Evolutionary conservation across 2,329 filamentous ascomycete genomes (phyloP).

Genomic region (Sporothrix brunneoviolacea): DNA sequence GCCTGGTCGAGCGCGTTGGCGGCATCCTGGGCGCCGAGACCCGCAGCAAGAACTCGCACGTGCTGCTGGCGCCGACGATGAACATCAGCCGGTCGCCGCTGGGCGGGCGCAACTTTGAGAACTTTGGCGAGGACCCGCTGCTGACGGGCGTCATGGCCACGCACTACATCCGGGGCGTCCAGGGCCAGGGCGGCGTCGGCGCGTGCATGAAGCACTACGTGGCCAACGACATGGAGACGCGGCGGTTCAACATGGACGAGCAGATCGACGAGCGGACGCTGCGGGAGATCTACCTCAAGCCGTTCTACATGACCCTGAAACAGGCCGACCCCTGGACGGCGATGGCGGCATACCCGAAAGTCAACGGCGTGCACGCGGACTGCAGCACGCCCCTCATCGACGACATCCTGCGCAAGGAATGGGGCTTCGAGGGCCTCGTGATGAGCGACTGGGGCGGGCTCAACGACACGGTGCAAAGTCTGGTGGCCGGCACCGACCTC

Average conservation of each 20-base stretch:
- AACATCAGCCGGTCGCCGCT: slow-evolving; percentile 52
- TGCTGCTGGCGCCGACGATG: slow-evolving; percentile 52
- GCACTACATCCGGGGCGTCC: slow-evolving; percentile 11
- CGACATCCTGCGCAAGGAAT: slow-evolving; percentile 52
- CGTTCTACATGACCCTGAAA: slow-evolving; percentile 62
- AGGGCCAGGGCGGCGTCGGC: not conserved
- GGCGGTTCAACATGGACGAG: slow-evolving; percentile 59
- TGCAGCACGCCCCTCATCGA: slow-evolving; percentile 48
- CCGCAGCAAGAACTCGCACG: slow-evolving; percentile 50
- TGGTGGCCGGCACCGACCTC: slow-evolving; percentile 27
- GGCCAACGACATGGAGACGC: slow-evolving; percentile 67
- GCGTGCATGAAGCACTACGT: slow-evolving; percentile 44
- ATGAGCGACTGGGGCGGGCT: slow-evolving; percentile 42
- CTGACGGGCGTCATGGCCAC: slow-evolving; percentile 21
- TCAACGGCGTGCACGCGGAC: slow-evolving; percentile 57
- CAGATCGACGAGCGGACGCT: slow-evolving; percentile 58
- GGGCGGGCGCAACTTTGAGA: slow-evolving; percentile 58
- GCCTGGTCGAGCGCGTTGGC: slow-evolving; percentile 9
- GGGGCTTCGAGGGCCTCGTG: slow-evolving; percentile 53
- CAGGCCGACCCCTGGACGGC: slow-evolving; percentile 63
- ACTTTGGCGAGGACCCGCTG: slow-evolving; percentile 48
- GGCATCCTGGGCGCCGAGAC: slow-evolving; percentile 47
- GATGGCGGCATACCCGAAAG: slow-evolving; percentile 62
- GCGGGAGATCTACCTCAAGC: slow-evolving; percentile 63
- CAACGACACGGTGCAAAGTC: slow-evolving; percentile 15